Evolutionary conservation across 73 alveolate genomes (phyloP).

Genomic region (Symbiodinium natans): DNA sequence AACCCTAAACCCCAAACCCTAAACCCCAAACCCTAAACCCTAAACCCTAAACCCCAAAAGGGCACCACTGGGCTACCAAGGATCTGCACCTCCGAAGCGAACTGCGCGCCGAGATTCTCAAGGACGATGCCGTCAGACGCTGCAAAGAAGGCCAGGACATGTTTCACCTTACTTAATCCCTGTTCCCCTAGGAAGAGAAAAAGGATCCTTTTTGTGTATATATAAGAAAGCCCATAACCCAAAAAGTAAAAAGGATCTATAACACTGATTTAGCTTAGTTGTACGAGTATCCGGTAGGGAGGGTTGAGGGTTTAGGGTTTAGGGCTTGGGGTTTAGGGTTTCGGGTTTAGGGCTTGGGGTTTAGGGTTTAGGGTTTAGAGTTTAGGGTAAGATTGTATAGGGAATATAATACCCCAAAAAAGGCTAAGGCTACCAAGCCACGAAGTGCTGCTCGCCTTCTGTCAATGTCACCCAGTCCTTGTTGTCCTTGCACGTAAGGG

Average conservation of each 20-base stretch:
- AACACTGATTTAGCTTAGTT: constrained; percentile 96
- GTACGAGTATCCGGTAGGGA: constrained; percentile 98
- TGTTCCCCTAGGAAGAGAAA: too few relatives aligned
- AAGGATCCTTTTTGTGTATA: too few relatives aligned
- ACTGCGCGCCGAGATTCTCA: constrained; percentile 97
- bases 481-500: constrained; percentile 96
- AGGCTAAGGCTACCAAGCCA: constrained; percentile 98
- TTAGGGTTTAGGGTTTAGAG: background rate
- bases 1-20: too few relatives aligned
- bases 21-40: too few relatives aligned
- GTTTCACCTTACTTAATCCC: too few relatives aligned
- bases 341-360: constrained; percentile 95
- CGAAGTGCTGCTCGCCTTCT: constrained; percentile 96
- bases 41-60: too few relatives aligned
- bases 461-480: constrained; percentile 97
- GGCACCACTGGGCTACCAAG: too few relatives aligned
- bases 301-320: too few relatives aligned
- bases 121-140: constrained; percentile 98
- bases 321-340: too few relatives aligned
- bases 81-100: constrained; percentile 97
- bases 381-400: too few relatives aligned
- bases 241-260: too few relatives aligned
- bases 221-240: too few relatives aligned
- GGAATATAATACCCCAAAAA: constrained; percentile 96
- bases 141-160: constrained; percentile 98